These are phyloP conservation scores for Termitomyces sp. DNA, from an alignment of 768 basidiomycete genomes.

Conservation along the genomic window DNA sequence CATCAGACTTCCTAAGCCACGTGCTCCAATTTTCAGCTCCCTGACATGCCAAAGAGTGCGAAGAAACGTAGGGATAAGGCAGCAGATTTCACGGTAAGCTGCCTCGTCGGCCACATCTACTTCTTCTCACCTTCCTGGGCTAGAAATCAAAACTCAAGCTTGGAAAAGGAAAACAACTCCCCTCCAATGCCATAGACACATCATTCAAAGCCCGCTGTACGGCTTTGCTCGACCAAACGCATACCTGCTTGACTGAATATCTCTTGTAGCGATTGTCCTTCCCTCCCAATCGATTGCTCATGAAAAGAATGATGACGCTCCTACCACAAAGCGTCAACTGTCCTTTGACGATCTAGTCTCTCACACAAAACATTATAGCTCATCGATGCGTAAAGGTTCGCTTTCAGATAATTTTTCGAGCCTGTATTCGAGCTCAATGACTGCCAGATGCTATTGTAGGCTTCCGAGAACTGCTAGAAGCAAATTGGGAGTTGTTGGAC, in stretches of 20 bases:
- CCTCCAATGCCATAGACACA: constrained; percentile 89
- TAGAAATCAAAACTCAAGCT: constrained; percentile 97
- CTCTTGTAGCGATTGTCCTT: constrained; percentile 73
- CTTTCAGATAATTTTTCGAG: background rate
- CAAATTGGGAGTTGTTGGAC: constrained; percentile 52
- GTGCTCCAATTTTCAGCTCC: constrained; percentile 4
- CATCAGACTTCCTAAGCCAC: background rate
- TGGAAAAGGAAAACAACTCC: constrained; percentile 84
- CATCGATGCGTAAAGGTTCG: constrained; percentile 70
- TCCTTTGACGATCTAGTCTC: constrained; percentile 73
- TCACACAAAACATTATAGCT: constrained; percentile 82
- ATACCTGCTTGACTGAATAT: background rate
- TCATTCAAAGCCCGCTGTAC: constrained; percentile 93
- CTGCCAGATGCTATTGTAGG: constrained; percentile 68
- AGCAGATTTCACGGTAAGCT: constrained; percentile 75
- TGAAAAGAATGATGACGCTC: constrained; percentile 52
- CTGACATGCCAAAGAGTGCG: constrained; percentile 75
- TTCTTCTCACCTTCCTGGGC: background rate
- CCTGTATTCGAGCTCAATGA: background rate
- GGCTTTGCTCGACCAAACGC: constrained; percentile 32
- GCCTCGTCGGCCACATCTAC: background rate
- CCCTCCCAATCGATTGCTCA: constrained; percentile 77
- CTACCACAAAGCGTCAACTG: constrained; percentile 74
- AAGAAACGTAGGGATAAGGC: constrained; percentile 87
- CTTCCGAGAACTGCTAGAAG: constrained; percentile 67